These are phyloP conservation scores for Moricandia arvensis DNA, from an alignment of 345 rosid species.

Conservation along the genomic window DNA sequence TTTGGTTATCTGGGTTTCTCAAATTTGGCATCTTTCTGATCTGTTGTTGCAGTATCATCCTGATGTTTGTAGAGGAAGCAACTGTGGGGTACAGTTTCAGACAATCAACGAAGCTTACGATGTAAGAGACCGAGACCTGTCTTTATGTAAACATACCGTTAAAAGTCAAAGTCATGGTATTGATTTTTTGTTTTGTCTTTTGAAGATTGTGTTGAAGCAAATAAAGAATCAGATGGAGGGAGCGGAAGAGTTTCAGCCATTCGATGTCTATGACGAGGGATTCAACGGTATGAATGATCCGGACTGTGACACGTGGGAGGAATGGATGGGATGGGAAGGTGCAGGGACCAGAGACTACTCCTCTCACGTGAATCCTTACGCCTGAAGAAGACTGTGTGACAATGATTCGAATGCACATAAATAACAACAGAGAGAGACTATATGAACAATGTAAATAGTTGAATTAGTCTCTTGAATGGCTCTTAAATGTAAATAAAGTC, in stretches of 20 bases:
- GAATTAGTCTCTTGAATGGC: constrained; percentile 11
- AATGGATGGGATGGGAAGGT: constrained; percentile 99
- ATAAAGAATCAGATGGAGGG: constrained; percentile 49
- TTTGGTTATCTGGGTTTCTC: neutral
- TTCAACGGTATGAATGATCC: constrained; percentile 59
- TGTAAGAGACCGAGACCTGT: constrained; percentile 55
- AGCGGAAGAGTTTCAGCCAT: constrained; percentile 33
- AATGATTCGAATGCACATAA: neutral
- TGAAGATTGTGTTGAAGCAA: constrained; percentile 58
- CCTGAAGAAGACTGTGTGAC: constrained; percentile 15
- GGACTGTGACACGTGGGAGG: constrained; percentile 86
- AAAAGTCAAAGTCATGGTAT: neutral
- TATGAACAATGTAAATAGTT: constrained; percentile 9
- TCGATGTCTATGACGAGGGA: constrained; percentile 48
- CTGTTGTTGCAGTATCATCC: constrained; percentile 77
- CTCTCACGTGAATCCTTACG: constrained; percentile 80
- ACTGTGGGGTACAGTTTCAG: constrained; percentile 73
- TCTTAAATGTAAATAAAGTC: constrained; percentile 20
- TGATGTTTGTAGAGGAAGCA: constrained; percentile 90
- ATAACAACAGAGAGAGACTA: neutral
- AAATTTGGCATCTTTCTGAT: neutral
- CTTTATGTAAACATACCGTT: neutral
- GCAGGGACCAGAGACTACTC: constrained; percentile 82
- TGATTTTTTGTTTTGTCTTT: neutral
- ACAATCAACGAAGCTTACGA: constrained; percentile 85